Evolutionary conservation across 2,329 filamentous ascomycete genomes (phyloP).

Genomic region (Paracamarosporium sp.): DNA sequence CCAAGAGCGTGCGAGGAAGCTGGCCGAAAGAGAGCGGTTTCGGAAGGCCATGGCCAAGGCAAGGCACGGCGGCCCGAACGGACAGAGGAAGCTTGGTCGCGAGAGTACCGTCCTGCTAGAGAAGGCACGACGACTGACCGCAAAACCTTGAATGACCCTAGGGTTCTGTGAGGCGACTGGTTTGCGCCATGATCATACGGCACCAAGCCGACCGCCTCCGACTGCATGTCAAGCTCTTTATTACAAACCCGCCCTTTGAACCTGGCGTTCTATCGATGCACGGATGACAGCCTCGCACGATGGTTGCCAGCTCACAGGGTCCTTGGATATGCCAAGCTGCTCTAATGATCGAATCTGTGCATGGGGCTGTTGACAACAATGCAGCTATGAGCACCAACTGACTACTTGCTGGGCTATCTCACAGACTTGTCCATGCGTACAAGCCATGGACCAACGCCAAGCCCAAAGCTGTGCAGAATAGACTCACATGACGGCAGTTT

Average conservation of each 20-base stretch:
- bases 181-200: neutral
- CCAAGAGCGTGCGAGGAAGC: conserved; percentile 59
- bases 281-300: too few species aligned
- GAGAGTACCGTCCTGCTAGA: conserved; percentile 81
- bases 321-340: neutral
- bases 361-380: neutral
- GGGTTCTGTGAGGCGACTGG: neutral
- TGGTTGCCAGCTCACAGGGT: neutral
- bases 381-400: too few species aligned
- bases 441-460: neutral
- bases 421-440: neutral
- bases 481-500: neutral
- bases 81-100: conserved; percentile 79
- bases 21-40: conserved; percentile 74
- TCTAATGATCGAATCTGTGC: too few species aligned
- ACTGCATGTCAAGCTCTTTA: neutral
- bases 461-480: neutral
- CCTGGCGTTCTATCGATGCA: too few species aligned
- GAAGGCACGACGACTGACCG: conserved; percentile 76
- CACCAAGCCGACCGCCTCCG: neutral
- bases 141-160: conserved; percentile 21
- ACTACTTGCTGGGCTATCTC: too few species aligned
- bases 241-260: too few species aligned
- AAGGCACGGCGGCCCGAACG: conserved; percentile 66
- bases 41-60: conserved; percentile 69